These are phyloP conservation scores for Pueraria montana DNA, from an alignment of 306 rosid species.

Conservation along the genomic window DNA sequence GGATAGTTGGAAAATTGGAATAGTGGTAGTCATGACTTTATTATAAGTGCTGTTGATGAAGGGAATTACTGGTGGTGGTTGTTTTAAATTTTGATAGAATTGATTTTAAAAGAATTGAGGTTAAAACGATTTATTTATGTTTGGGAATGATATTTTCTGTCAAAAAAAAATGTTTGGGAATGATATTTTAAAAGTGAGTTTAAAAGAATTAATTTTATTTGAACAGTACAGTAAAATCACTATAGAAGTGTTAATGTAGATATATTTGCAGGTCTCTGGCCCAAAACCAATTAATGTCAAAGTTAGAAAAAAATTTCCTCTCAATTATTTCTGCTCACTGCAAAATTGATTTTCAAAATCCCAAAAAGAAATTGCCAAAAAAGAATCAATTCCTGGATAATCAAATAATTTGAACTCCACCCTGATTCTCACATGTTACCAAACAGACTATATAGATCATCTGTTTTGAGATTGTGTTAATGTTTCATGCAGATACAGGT, in stretches of 20 bases:
- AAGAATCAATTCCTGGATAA: not conserved
- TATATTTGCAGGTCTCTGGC: not conserved
- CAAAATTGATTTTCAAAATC: not conserved
- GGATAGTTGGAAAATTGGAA: not conserved
- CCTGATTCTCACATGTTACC: not conserved
- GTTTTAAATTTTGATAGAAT: not conserved
- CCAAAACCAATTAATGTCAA: not conserved
- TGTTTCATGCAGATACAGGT: conserved; percentile 40
- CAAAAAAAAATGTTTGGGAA: no score
- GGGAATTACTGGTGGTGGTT: not conserved
- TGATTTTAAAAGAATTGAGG: not conserved
- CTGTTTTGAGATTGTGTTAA: not conserved
- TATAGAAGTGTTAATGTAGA: not conserved
- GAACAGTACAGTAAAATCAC: not conserved
- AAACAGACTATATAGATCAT: not conserved
- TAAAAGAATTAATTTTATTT: not conserved
- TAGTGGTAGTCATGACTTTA: not conserved
- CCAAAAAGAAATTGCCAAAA: not conserved
- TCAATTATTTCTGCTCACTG: not conserved
- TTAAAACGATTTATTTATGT: not conserved
- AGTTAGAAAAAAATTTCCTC: not conserved
- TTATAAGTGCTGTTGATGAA: not conserved
- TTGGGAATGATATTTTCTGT: no score
- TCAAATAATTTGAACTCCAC: not conserved
- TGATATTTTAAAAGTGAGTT: no score